These are phyloP conservation scores for Juncus inflexus DNA, from an alignment of 176 grass and related monocot species.

Conservation along the genomic window DNA sequence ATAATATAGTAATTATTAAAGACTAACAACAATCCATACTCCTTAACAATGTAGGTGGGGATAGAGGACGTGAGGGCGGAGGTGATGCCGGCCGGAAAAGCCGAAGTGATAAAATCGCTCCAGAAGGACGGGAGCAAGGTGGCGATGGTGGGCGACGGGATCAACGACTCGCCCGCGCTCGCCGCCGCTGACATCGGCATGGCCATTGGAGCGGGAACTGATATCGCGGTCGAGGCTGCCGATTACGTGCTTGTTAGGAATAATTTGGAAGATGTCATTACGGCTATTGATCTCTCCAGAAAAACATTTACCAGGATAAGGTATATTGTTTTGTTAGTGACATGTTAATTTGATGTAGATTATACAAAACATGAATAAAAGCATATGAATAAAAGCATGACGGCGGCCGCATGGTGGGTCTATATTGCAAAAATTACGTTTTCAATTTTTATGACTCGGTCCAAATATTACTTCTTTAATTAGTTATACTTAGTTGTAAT, in stretches of 20 bases:
- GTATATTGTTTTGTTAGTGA: neutral
- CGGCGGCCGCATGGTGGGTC: too few relatives aligned
- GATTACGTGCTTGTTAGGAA: constrained; percentile 92
- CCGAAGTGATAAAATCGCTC: constrained; percentile 57
- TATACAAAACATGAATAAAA: too few relatives aligned
- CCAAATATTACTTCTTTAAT: too few relatives aligned
- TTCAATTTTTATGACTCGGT: too few relatives aligned
- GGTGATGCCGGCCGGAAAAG: constrained; percentile 80
- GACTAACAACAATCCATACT: too few relatives aligned
- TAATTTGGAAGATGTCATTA: constrained; percentile 93
- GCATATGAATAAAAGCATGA: neutral
- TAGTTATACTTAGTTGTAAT: too few relatives aligned
- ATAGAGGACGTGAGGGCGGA: constrained; percentile 78
- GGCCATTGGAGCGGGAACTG: constrained; percentile 81
- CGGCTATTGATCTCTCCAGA: constrained; percentile 83
- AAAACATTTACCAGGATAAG: constrained; percentile 94
- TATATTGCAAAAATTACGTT: too few relatives aligned
- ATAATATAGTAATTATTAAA: neutral
- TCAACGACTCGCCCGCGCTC: constrained; percentile 75
- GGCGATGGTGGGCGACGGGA: constrained; percentile 83
- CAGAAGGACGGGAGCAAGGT: constrained; percentile 75
- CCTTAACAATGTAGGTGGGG: constrained; percentile 45
- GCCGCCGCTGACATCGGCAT: constrained; percentile 81
- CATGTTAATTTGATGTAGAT: too few relatives aligned
- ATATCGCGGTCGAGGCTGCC: constrained; percentile 83